Evolutionary conservation across 148 eudicot genomes (phyloP), one percentile per base, ranked within the genome.

Genomic region (Rhododendron vialii): DNA sequence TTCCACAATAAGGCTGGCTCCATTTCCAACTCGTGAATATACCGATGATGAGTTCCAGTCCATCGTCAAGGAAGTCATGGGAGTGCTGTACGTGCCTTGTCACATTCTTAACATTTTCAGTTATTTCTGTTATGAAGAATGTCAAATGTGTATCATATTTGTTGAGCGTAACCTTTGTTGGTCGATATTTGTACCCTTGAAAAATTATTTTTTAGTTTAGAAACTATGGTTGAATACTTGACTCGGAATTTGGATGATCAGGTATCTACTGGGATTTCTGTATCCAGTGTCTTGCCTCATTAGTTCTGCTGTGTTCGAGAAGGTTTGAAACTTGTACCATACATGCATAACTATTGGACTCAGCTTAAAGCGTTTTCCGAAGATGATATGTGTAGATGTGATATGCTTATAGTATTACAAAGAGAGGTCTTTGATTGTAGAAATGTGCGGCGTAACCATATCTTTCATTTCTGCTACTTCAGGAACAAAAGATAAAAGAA

Each of bases 21-120:
- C 98, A 63, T 98, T 98, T 88, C 99, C 98, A 85, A 95, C 98
- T 88, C 96, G 93, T 87, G 98, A 94, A 87, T 98, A 98, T 92
- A 98, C 96, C 78, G 98, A 95, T 87, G 99, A 98, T 81, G 98
- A 98, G 92, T 98, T 98, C 90, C 99, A 98, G 89, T 93, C 92
- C 85, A 98, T 98, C 63, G 86, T 98, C 86, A 98, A 98, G 93
- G 89, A 85, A 57, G 98, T 98, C 87, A 98, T 98, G 99, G 99
- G 99, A 87, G 97, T 98, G 76, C 88, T 98, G 99, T 98, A 98
- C 85, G 99, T 92, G 82, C 81, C 82, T 84, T 67, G 84, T 35
- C 28, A 38, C n/a, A 63, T 43, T 82, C 82, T 13, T 74, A 26
- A 43, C 30, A 22, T 35, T n/a, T 84, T 55, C 28, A 74, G 69